Conservation (phyloP, 306 rosid species). For the Quercus ilex region DNA sequence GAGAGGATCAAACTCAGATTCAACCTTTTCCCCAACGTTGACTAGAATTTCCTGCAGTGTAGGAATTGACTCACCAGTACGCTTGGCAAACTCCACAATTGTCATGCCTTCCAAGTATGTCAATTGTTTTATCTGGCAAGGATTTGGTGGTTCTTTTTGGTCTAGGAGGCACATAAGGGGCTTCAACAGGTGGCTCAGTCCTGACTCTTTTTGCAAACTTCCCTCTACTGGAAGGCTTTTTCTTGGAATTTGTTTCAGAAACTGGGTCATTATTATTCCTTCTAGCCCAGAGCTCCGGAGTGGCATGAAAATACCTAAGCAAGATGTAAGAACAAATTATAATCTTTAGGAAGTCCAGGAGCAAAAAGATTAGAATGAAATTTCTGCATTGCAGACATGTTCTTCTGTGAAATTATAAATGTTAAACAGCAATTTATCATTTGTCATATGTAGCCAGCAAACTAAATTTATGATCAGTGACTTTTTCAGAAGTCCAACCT, state of each 20-base stretch:
- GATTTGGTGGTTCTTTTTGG: conserved; percentile 49
- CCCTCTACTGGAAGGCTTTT: too few species aligned
- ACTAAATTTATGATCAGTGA: not conserved
- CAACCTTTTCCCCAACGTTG: conserved; percentile 77
- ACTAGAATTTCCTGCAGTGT: conserved; percentile 63
- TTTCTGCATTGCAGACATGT: too few species aligned
- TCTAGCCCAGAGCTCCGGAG: too few species aligned
- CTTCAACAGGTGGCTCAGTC: too few species aligned
- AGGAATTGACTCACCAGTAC: conserved; percentile 58
- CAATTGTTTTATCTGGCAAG: conserved; percentile 56
- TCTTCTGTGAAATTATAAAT: not conserved
- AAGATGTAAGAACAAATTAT: too few species aligned
- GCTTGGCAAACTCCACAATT: conserved; percentile 73
- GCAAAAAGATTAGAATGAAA: too few species aligned
- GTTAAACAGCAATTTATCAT: not conserved
- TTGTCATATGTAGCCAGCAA: not conserved
- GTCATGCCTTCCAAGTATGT: conserved; percentile 91
- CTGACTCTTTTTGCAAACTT: too few species aligned
- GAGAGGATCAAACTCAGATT: conserved; percentile 83
- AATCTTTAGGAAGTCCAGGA: too few species aligned
- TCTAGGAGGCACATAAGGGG: too few species aligned
- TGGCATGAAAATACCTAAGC: too few species aligned
- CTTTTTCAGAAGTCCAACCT: not conserved
- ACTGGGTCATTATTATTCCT: too few species aligned
- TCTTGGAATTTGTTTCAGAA: too few species aligned